Evolutionary conservation across 2,329 filamentous ascomycete species (phyloP), one percentile per base, ranked within the genome.

Genomic region (Aspergillus pseudoglaucus): DNA sequence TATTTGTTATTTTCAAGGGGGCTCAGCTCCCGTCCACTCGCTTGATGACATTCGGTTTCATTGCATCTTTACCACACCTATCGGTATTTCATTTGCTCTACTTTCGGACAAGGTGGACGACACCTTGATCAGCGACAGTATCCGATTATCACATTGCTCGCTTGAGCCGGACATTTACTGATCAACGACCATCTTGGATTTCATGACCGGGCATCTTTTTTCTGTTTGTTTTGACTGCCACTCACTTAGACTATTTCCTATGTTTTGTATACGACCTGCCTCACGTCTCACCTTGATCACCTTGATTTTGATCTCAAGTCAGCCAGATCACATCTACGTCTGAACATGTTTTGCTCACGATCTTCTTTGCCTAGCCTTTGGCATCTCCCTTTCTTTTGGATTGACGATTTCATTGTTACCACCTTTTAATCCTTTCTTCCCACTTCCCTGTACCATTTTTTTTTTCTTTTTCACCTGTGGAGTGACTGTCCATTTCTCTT

Each of bases 361-460:
- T 58, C 58, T 56, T 56, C 54, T 42, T 47, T 47, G 56, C 40
- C 32, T 53, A 17, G n/a, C 7, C 5, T 6, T 47, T 50, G 54
- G 55, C 53, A 54, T 55, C 57, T 56, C 52, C 47, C 49, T 54
- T 59, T 63, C 61, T 58, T 61, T 49, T 23, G 54, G 50, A 25
- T 53, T 52, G 15, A 47, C 58, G 42, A 50, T 50, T 57, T 54
- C 50, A 46, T 47, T 49, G 18, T 39, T 65, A 64, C 52, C 51
- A 56, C 57, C 57, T 57, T 64, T 65, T 65, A 63, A 63, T 65
- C 55, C 52, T 49, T 42, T 20, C 46, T 46, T 55, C 58, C 54
- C 49, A 23, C 51, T 59, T 60, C 54, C 47, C 44, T 65, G 63
- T 66, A 66, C 57, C 63, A 52, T 49, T 4, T 12, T 50, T 47